A percentile compares a stretch with the other conserved stretches of the same genome.
phyloP scores from a whole-genome alignment of 73 alveolate genomes.

The Paramecium tetraurelia region DNA sequence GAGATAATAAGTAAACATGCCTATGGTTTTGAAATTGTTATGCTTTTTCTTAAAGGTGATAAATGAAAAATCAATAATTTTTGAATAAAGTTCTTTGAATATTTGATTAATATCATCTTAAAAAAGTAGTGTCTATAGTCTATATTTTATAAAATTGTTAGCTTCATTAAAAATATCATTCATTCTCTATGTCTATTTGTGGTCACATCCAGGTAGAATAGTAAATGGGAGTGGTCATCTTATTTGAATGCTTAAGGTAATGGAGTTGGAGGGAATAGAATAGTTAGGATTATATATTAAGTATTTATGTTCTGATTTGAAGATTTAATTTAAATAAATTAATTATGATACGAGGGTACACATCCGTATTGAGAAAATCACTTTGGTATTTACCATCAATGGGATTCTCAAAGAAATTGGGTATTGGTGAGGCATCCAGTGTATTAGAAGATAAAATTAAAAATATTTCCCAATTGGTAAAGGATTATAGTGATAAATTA shows the following conservation, averaged over 20 bases:
- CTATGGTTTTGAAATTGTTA: too few relatives aligned
- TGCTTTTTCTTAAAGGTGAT: neutral
- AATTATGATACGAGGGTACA: constrained; percentile 44
- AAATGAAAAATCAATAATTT: neutral
- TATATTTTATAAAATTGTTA: too few relatives aligned
- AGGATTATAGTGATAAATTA: neutral
- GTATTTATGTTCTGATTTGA: neutral
- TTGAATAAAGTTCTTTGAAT: too few relatives aligned
- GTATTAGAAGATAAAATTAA: constrained; percentile 62
- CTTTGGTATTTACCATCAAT: neutral
- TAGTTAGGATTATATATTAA: neutral
- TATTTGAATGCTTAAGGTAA: neutral
- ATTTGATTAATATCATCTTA: neutral
- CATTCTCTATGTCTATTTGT: too few relatives aligned
- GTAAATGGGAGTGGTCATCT: neutral
- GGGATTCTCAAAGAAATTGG: constrained; percentile 47
- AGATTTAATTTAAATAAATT: constrained; percentile 19
- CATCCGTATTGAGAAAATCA: neutral
- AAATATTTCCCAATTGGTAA: constrained; percentile 59
- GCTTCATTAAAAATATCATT: neutral
- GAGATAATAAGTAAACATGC: too few relatives aligned
- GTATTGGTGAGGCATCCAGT: constrained; percentile 64
- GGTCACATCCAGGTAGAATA: neutral
- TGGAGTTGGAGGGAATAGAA: neutral
- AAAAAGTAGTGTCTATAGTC: neutral